Percentiles rank a stretch among this genome's conserved stretches.
Evolutionary conservation across 176 grass and related monocot species (phyloP).

Genomic region (Raddia guianensis): DNA sequence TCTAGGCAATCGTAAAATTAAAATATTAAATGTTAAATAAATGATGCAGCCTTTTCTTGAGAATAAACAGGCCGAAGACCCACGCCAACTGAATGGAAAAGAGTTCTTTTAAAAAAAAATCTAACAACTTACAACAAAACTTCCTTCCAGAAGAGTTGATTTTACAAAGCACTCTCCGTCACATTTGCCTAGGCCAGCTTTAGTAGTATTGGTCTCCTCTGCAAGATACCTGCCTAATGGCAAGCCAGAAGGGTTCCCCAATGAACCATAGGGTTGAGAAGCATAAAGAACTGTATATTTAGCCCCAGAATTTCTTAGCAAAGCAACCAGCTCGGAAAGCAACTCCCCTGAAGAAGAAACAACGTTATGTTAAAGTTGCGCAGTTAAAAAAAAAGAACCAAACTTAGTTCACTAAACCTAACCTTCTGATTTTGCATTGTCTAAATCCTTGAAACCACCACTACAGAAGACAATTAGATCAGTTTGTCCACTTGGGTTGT

Average conservation of each 20-base stretch:
- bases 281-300: conserved; percentile 88
- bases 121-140: conserved; percentile 77
- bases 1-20: background rate
- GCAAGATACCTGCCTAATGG: conserved; percentile 70
- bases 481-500: conserved; percentile 44
- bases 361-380: conserved; percentile 3
- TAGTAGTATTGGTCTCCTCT: conserved; percentile 53
- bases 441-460: conserved; percentile 54
- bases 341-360: conserved; percentile 59
- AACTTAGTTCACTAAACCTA: conserved; percentile 19
- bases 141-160: conserved; percentile 85
- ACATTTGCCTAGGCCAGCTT: conserved; percentile 59
- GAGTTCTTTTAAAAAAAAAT: background rate
- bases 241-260: conserved; percentile 43
- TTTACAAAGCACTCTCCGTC: conserved; percentile 79
- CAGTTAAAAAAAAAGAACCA: conserved; percentile 4
- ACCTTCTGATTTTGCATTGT: conserved; percentile 72
- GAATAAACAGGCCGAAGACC: background rate
- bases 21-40: background rate
- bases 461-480: conserved; percentile 70
- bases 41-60: background rate
- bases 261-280: conserved; percentile 57
- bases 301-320: conserved; percentile 54
- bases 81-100: background rate
- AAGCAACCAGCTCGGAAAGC: conserved; percentile 60